Base-by-base conservation (phyloP, 352 stramenopile genomes). In the Globisporangium nodosum region DNA sequence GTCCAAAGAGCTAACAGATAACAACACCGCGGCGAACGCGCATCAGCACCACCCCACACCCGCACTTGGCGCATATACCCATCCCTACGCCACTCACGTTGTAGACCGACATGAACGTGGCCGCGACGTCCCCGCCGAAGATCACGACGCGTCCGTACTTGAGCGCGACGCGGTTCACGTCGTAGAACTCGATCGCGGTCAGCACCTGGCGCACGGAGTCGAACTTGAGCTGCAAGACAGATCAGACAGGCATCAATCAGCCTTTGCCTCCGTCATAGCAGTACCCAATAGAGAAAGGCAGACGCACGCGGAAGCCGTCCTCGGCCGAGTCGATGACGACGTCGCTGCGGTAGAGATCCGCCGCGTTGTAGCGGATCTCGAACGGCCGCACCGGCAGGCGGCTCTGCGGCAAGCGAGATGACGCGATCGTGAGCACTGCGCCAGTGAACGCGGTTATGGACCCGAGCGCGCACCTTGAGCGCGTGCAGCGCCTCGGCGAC, bases 91-190 rank as follows among this genome's bases (percentile, higher is more conserved):
- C 40, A 49, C 59, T n/a, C 69, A 94, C 85, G 49, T 94, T 91
- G 70, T 94, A 94, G 15, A 94, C 73, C 21, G 85, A 92, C 77
- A 93, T 91, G 68, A 92, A 94, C 31, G 85, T 93, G 35, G 85
- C 78, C 11, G 79, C 70, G 55, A 88, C 74, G 31, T 87, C 78
- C 4, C 84, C 85, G 3, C 85, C 83, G 58, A 92, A 94, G 60
- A 94, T 88, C 54, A 90, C 74, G 13, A 91, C 82, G 53, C 83
- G 85, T 24, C 83, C 83, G 60, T 89, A 92, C 63, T 91, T 90
- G 24, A 94, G 65, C 30, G 83, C 70, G 20, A 94, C 74, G 21
- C 69, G 71, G 63, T 91, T 90, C 58, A 94, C 71, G 16, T 81
- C 71, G 65, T 92, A 92, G 58, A 92, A 91, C 31, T 92, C 81